Base-by-base conservation (phyloP, 345 rosid species). In the Nephelium lappaceum region DNA sequence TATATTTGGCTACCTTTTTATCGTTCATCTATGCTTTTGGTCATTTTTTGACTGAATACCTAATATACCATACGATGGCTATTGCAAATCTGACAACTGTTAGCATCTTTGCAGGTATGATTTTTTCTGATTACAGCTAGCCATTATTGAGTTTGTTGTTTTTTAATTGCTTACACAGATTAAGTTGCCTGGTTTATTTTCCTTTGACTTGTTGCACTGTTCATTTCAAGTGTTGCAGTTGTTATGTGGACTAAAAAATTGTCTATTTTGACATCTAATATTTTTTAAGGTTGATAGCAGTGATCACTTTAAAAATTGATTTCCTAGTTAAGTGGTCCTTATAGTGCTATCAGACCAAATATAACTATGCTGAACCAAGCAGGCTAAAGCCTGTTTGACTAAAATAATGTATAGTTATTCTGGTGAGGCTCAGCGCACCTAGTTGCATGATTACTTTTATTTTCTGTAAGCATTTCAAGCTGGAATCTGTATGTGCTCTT, bases 1-100 rank as follows among this genome's bases (percentile, higher is more conserved):
- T 93, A 4, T 95, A 93, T 79, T 69, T 87, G 80, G 97, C 92
- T 67, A 95, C 99, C 5, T 90, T 95, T 77, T 79, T 95, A 70
- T 95, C 98, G 0, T 93, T 95, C 83, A 80, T 93, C 73, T 95
- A 91, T 78, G 99, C 97, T 42, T 85, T 95, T 41, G 93, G 93
- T 62, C 96, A 93, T 85, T 95, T 95, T 84, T 80, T 91, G 88
- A 88, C 93, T 0, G 99, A 95, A 78, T 92, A 85, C 84, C 87
- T 95, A 60, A 62, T 92, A 80, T 95, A 94, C 78, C 72, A 87
- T 14, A 93, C 98, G 45, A 95, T 93, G 98, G 89, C 97, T 67
- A 69, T 91, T 11, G 80, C 81, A 0, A 93, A 93, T 87, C 87
- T 95, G 78, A 85, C 95, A 36, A 91, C 95, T 7, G 99, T 93